Conservation (phyloP, 2,329 filamentous ascomycete genomes). For the Cladophialophora chaetospira region DNA sequence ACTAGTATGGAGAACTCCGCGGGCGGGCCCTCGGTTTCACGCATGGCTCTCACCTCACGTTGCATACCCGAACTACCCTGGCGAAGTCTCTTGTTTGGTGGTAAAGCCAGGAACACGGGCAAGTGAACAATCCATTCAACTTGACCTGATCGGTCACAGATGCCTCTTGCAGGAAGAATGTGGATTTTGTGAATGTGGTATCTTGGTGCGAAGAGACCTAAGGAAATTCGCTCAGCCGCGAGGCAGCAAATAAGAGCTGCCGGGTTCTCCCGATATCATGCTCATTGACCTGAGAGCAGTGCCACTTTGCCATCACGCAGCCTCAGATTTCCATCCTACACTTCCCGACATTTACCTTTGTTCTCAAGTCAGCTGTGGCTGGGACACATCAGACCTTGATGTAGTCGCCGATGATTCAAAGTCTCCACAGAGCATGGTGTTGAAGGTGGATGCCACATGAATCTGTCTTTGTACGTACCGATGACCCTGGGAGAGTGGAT, state of each 20-base stretch:
- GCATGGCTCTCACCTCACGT: background rate
- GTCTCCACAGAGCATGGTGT: background rate
- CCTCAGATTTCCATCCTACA: slow-evolving; percentile 10
- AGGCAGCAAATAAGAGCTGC: background rate
- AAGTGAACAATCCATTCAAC: background rate
- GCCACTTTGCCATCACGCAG: background rate
- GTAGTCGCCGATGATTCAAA: slow-evolving; percentile 5
- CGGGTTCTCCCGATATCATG: slow-evolving; percentile 16
- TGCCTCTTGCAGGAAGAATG: background rate
- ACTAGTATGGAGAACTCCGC: background rate
- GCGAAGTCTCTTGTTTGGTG: background rate
- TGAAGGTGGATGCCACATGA: too few species aligned
- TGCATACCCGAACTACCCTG: slow-evolving; percentile 10
- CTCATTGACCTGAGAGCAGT: background rate
- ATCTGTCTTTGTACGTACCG: too few species aligned
- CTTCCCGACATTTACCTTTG: slow-evolving; percentile 8
- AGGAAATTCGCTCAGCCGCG: slow-evolving; percentile 7
- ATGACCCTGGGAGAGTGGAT: too few species aligned
- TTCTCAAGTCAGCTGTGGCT: slow-evolving; percentile 10
- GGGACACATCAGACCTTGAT: background rate
- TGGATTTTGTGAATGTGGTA: background rate
- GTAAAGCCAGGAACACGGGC: background rate
- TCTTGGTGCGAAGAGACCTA: background rate
- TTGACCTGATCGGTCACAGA: slow-evolving; percentile 1
- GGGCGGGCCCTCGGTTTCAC: too few species aligned